Evolutionary conservation across 768 basidiomycete genomes (phyloP).

Genomic region (Tylopilus subfusipes): DNA sequence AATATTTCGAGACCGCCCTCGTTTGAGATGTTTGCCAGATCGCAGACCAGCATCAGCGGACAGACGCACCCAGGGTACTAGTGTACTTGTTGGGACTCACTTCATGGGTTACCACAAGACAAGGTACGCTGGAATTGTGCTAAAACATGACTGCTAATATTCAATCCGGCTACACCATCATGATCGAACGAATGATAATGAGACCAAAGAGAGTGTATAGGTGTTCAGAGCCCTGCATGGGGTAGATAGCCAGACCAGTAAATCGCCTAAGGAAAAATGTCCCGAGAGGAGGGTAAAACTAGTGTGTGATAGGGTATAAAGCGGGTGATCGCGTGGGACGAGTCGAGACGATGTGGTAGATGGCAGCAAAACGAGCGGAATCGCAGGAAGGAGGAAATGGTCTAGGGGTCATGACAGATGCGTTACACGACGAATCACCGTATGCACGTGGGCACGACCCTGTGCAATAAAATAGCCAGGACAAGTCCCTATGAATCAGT

Average conservation of each 20-base stretch:
- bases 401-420: slow-evolving; percentile 2
- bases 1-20: no score
- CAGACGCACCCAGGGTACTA: no score
- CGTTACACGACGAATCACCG: not conserved
- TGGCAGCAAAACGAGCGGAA: slow-evolving; percentile 18
- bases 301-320: slow-evolving; percentile 8
- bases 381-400: not conserved
- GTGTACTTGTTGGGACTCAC: no score
- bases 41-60: no score
- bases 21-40: no score
- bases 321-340: not conserved
- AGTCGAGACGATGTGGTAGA: not conserved
- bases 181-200: not conserved
- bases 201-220: slow-evolving; percentile 9
- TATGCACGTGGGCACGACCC: not conserved
- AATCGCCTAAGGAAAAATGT: not conserved
- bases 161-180: not conserved
- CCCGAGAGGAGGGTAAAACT: not conserved
- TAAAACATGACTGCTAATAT: not conserved
- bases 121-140: no score
- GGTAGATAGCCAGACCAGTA: not conserved
- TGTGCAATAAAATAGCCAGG: not conserved
- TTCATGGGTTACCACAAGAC: no score
- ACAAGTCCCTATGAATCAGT: slow-evolving; percentile 6
- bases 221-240: not conserved